A percentile compares a stretch with the other conserved stretches of the same genome.
phyloP scores from a whole-genome alignment of 2,329 filamentous ascomycete genomes.

The Cercospora sp. region DNA sequence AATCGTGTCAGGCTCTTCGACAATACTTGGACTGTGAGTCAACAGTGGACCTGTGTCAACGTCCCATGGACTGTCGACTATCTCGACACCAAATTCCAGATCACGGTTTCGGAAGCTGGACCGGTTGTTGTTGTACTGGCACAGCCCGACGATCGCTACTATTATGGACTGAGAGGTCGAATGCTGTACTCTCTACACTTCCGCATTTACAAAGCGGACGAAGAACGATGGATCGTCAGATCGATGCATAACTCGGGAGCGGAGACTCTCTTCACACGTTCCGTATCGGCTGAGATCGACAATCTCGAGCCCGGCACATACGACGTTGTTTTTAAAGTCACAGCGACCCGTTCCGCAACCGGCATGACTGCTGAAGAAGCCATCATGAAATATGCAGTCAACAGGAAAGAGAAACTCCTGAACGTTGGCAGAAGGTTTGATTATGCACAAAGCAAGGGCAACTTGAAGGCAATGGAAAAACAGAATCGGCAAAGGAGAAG shows the following conservation, averaged over 20 bases:
- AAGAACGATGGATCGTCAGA: constrained; percentile 33
- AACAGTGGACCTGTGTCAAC: constrained; percentile 61
- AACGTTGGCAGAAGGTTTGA: constrained; percentile 70
- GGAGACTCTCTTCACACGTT: constrained; percentile 67
- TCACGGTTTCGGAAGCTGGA: constrained; percentile 54
- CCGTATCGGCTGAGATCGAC: constrained; percentile 70
- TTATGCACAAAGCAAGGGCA: constrained; percentile 67
- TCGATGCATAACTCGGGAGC: constrained; percentile 39
- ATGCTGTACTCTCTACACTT: constrained; percentile 61
- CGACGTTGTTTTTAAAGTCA: constrained; percentile 72
- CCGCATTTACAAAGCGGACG: constrained; percentile 54
- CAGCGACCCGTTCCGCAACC: constrained; percentile 58
- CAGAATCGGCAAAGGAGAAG: constrained; percentile 27
- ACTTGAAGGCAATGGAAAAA: constrained; percentile 54
- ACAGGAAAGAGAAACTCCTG: constrained; percentile 69
- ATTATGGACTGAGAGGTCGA: constrained; percentile 57
- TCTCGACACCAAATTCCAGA: constrained; percentile 59
- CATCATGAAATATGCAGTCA: constrained; percentile 63
- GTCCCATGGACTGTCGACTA: constrained; percentile 64
- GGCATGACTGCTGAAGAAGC: constrained; percentile 64
- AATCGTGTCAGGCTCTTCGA: constrained; percentile 63
- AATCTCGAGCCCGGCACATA: constrained; percentile 73
- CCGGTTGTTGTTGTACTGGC: constrained; percentile 60
- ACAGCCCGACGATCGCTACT: constrained; percentile 63
- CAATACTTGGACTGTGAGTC: constrained; percentile 61